A percentile compares a stretch with the other conserved stretches of the same genome.
Conservation (phyloP, 2,329 filamentous ascomycete genomes). For the Stachybotrys chlorohalonatus region DNA sequence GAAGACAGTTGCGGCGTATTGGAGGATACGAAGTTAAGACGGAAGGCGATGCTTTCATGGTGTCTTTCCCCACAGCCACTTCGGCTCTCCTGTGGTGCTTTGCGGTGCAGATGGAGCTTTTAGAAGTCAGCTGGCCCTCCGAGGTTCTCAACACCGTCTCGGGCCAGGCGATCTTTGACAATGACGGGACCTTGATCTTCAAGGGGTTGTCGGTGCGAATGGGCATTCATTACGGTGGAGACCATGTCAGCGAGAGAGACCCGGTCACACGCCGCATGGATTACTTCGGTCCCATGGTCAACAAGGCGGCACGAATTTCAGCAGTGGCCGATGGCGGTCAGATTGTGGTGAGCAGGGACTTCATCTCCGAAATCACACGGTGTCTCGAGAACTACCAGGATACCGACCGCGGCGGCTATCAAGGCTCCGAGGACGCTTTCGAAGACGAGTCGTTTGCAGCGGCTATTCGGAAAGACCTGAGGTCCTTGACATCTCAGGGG, state of each 20-base stretch:
- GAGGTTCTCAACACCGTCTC: slow-evolving; percentile 84
- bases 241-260: slow-evolving; percentile 89
- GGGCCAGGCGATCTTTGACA: slow-evolving; percentile 73
- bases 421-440: slow-evolving; percentile 57
- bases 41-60: slow-evolving; percentile 99
- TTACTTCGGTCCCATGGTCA: slow-evolving; percentile 99
- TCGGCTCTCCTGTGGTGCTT: slow-evolving; percentile 95
- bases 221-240: slow-evolving; percentile 85
- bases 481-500: slow-evolving; percentile 78
- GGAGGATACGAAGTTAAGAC: slow-evolving; percentile 99
- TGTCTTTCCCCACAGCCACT: slow-evolving; percentile 93
- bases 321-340: slow-evolving; percentile 93
- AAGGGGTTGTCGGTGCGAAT: slow-evolving; percentile 91
- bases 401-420: slow-evolving; percentile 60
- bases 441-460: slow-evolving; percentile 67
- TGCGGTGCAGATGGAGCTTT: slow-evolving; percentile 77
- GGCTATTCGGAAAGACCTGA: slow-evolving; percentile 77
- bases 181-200: slow-evolving; percentile 84
- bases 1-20: slow-evolving; percentile 82
- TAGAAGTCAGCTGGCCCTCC: slow-evolving; percentile 86
- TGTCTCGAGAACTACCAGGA: slow-evolving; percentile 87
- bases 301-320: slow-evolving; percentile 89
- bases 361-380: slow-evolving; percentile 90
- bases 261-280: slow-evolving; percentile 98
- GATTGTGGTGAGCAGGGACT: slow-evolving; percentile 93